A percentile compares a stretch with the other conserved stretches of the same genome.
phyloP scores from a whole-genome alignment of 257 asterid genomes.

The Lavandula angustifolia region DNA sequence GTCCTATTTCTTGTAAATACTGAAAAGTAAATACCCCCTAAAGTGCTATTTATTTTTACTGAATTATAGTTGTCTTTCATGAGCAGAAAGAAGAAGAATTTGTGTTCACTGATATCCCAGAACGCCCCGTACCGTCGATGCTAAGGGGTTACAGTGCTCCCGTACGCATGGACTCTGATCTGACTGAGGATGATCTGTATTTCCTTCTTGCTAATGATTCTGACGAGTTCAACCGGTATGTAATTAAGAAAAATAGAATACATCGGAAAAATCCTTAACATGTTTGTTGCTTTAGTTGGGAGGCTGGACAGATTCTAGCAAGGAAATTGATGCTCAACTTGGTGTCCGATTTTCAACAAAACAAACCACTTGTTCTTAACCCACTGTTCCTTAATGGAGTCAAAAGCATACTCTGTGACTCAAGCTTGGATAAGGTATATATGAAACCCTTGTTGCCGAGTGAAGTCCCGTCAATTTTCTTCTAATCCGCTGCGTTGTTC shows the following conservation, averaged over 20 bases:
- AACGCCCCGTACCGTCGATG: constrained; percentile 70
- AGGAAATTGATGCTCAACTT: constrained; percentile 81
- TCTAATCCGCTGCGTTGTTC: constrained; percentile 21
- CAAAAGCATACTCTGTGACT: constrained; percentile 60
- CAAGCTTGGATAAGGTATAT: constrained; percentile 74
- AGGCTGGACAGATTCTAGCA: constrained; percentile 80
- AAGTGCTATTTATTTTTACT: constrained; percentile 15
- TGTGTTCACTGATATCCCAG: constrained; percentile 64
- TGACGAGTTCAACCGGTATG: constrained; percentile 88
- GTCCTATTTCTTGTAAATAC: no score
- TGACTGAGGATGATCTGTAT: constrained; percentile 62
- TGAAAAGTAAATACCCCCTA: no score
- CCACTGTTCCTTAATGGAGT: constrained; percentile 64
- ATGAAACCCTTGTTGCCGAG: neutral
- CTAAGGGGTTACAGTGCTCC: constrained; percentile 93
- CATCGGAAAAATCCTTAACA: constrained; percentile 6
- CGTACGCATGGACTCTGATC: constrained; percentile 73
- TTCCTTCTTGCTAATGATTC: constrained; percentile 88
- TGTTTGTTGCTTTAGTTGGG: constrained; percentile 57
- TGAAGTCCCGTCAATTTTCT: constrained; percentile 9
- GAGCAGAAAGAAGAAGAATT: constrained; percentile 80
- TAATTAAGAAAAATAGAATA: neutral
- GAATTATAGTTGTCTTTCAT: constrained; percentile 12
- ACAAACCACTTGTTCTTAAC: constrained; percentile 66
- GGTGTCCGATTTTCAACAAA: constrained; percentile 72